Evolutionary conservation across 805 yeast species (phyloP), one percentile per base, ranked within the genome.

Genomic region (Metschnikowia similis): DNA sequence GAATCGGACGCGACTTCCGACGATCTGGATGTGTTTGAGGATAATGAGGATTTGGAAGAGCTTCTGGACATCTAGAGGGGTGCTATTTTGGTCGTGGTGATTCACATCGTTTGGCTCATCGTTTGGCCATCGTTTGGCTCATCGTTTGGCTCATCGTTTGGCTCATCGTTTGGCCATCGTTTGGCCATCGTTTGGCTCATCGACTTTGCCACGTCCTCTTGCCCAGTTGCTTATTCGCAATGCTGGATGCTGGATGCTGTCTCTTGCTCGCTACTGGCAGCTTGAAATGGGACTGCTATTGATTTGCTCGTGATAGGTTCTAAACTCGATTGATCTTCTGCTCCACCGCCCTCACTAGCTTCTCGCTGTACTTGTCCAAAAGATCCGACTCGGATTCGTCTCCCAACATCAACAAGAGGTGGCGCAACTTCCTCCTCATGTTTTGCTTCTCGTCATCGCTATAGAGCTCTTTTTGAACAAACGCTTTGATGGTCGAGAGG

Each of bases 311-410:
- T 9, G 27, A 31, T 9, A 8, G 13, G 17, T 7, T 6, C 16
- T 34, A 7, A 34, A 14, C 17, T 34, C 14, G 17, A 6, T 34
- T 34, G 16, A n/a, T 13, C 17, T 14, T 28, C 42, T 29, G 26
- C 42, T 39, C 42, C 26, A 39, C 13, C 16, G 28, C 35, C n/a
- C 60, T 54, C 1, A 74, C 49, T 35, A 74, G 58, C 50, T 64
- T 56, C 2, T 70, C 65, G 55, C 77, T 76, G 53, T 74, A 76
- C 28, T 52, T 64, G 37, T 70, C 70, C 36, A 77, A 56, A 7
- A 75, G 32, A 35, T 63, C 62, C 10, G 44, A 49, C 16, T 46
- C 30, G 5, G 36, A 34, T 29, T 7, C 48, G 16, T 48, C 55
- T 28, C 52, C 54, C 52, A 62, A 60, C 60, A 49, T 36, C 2